Base-by-base conservation (phyloP, 768 basidiomycete genomes). In the Tephrocybe sp. region DNA sequence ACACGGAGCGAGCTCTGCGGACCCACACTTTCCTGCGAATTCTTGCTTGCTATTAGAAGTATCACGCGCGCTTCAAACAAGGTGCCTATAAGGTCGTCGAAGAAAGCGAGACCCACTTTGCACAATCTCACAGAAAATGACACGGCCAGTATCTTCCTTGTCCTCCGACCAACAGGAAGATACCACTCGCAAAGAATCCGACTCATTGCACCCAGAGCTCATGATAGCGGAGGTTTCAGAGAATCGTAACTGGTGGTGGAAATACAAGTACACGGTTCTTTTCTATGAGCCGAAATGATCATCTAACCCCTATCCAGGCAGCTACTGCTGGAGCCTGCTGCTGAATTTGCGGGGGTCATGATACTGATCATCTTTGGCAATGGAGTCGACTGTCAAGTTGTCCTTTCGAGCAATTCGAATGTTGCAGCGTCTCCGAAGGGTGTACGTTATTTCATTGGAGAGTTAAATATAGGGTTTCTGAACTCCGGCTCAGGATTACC, bases 331-430 rank as follows among this genome's bases (percentile, higher is more conserved):
- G 67, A 69, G 53, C 60, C 77, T n/a, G 71, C 73, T 6, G 81
- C 79, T 20, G 80, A 83, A 59, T 83, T 82, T 58, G 55, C 77
- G 33, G 81, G 81, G 18, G 73, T 75, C 14, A 75, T 78, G 76
- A 68, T 82, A 30, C 65, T 82, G 8, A 62, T 79, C 52, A 74
- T 82, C 50, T 77, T 83, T 46, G 81, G 81, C 15, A 69, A 63
- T 33, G 80, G 76, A 45, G 73, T 70, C 32, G 65, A 73, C 47
- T 80, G 78, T 57, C 81, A 83, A 61, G 73, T 72, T 18, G 71
- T 73, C 15, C 68, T 83, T 25, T 77, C 78, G 2, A 57, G 61
- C 12, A 73, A 66, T 52, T 12, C 72, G 0, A 58, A 53, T 8
- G 78, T 81, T 17, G 55, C 78, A 12, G 48, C 78, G 2, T 60